Conservation (phyloP, 192 early-diverging fungal genomes). For the Haplosporangium gracile region DNA sequence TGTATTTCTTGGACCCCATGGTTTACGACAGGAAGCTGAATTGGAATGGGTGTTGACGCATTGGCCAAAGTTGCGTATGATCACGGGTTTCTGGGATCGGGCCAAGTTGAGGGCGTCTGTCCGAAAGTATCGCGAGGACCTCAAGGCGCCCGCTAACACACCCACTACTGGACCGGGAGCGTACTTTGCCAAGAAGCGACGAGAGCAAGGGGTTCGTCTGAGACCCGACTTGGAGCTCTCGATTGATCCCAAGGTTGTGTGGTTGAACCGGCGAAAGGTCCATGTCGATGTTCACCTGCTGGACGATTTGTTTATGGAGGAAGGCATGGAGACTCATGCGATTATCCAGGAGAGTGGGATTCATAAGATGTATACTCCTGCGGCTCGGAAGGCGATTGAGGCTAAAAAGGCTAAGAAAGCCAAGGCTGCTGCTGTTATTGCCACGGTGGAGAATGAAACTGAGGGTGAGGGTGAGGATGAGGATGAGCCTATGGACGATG, state of each 20-base stretch:
- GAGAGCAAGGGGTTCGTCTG: not conserved
- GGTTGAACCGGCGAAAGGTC: not conserved
- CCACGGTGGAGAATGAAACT: not conserved
- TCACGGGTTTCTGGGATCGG: constrained; percentile 15
- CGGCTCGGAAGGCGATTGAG: not conserved
- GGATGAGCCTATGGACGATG: not conserved
- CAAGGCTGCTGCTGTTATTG: not conserved
- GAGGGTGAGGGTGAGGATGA: not conserved
- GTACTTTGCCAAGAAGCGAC: constrained; percentile 3
- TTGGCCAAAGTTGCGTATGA: constrained; percentile 14
- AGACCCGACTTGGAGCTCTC: not conserved
- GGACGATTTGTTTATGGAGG: not conserved
- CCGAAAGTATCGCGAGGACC: not conserved
- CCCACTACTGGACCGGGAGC: not conserved
- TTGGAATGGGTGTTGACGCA: constrained; percentile 13
- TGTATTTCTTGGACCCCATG: constrained; percentile 9
- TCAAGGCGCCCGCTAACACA: not conserved
- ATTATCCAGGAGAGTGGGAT: not conserved
- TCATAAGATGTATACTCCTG: not conserved
- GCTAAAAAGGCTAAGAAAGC: not conserved
- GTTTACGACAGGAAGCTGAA: constrained; percentile 6
- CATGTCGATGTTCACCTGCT: constrained; percentile 5
- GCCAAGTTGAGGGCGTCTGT: not conserved
- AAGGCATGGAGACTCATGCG: constrained; percentile 1
- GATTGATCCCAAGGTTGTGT: not conserved